phyloP scores from a whole-genome alignment of 2,329 filamentous ascomycete genomes.

The Botrytis deweyae region DNA sequence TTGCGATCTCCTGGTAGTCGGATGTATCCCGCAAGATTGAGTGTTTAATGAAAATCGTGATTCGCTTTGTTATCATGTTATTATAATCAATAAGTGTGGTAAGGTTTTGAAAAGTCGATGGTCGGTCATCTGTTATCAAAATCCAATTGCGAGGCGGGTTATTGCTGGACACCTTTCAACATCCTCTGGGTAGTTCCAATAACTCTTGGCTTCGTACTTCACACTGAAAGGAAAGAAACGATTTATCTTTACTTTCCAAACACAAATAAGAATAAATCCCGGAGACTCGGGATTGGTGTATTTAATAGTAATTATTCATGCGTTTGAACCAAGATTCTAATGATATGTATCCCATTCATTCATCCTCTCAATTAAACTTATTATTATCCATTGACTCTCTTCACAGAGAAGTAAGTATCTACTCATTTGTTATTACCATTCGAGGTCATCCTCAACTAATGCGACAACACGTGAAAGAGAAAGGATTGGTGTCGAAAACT shows the following conservation, averaged over 20 bases:
- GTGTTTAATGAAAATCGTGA: neutral
- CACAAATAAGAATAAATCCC: rapidly evolving
- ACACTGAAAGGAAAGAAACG: neutral
- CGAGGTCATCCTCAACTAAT: neutral
- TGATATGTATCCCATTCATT: neutral
- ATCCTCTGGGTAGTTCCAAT: neutral
- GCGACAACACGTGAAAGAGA: neutral
- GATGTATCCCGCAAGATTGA: neutral
- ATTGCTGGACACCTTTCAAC: neutral
- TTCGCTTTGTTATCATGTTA: neutral
- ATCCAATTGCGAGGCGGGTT: neutral
- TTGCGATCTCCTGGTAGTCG: neutral
- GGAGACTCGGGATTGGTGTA: neutral
- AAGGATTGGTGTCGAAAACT: neutral
- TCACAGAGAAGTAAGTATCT: neutral
- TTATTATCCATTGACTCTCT: neutral
- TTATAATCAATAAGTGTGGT: neutral
- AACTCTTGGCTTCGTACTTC: neutral
- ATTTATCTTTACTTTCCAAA: rapidly evolving
- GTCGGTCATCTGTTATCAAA: neutral
- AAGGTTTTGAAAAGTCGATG: neutral
- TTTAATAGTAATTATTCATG: neutral
- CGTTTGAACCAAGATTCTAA: neutral
- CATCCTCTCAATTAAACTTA: neutral
- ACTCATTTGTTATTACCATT: neutral